Base-by-base conservation (phyloP, 208 protist species). In the Ichthyophonus hoferi region DNA sequence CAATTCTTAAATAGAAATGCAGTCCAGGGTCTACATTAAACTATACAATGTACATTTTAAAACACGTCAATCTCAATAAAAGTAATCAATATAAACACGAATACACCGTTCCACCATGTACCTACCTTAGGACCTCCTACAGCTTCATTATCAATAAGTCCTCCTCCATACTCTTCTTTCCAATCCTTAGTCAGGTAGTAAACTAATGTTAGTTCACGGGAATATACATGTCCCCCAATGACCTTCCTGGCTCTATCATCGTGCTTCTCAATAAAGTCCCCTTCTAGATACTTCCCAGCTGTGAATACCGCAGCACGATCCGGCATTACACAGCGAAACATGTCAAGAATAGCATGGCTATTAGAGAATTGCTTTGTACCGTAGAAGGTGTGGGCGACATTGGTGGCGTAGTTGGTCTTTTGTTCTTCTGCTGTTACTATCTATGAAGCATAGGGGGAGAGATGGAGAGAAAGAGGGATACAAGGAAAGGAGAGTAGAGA, bases 171-270 rank as follows among this genome's bases (percentile, higher is more conserved):
- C 0, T 37, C 40, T 12, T 37, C 81, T 12, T 14, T 58, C 81
- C 81, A 85, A 38, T 85, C 81, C 40, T 85, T 85, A 7, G 81
- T 85, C 24, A 85, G 81, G 40, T 85, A 85, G 81, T 85, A 85
- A n/a, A 85, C 42, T 14, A 39, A 43, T 58, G 81, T 38, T 31
- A 85, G 38, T 31, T 85, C 81, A 3, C 81, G 35, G 7, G 81
- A 85, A 34, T 85, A 58, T n/a, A 34, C 42, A 17, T 85, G 12
- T 58, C 81, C 81, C 7, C 81, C 81, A 3, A 85, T n/a, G 33
- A 41, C 81, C 39, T 85, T 85, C 33, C 42, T 42, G 31, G 81
- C 81, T 33, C 81, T 37, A 50, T 85, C 81, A 50, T 85, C 81
- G 40, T 85, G 81, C 7, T 17, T 7, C n/a, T 85, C 35, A 34